Base-by-base conservation (phyloP, 2,329 filamentous ascomycete species). In the Lasiodiplodia hormozganensis region DNA sequence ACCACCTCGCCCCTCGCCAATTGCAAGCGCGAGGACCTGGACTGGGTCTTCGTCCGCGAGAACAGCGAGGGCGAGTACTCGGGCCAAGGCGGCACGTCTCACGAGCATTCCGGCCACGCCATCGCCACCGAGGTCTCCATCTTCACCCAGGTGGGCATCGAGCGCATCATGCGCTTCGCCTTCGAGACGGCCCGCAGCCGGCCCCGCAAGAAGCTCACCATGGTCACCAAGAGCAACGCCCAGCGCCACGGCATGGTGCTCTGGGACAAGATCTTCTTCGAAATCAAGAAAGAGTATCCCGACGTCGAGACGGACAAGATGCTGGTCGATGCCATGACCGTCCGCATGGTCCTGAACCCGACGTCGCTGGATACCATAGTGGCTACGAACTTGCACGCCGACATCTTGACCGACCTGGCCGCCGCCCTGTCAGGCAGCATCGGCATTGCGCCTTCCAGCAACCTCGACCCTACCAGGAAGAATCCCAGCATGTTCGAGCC, bases 401-500 rank as follows among this genome's bases (percentile, higher is more conserved):
- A 92, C 70, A 91, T 92, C 58, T 81, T 92, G 18, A 89, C 88
- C 1, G 89, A 92, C 73, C 79, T 92, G 49, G 90, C 89, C 1
- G 89, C 89, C 18, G 88, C 89, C 0, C 80, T 91, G 34, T 87
- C 88, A 3, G 89, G 89, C 0, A 88, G 85, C 10, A 91, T 91
- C 70, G 89, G 89, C 11, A 90, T 92, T 69, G 89, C 89, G 1
- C 88, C 89, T 1, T 90, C 87, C 0, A 87, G 85, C 60, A 92
- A 91, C 72, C 81, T 92, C 1, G 89, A 91, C 72, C 89, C 89
- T 2, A 87, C 85, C 2, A 77, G 86, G 16, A 74, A 82, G 70
- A 85, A 87, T 69, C 87, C 87, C 0, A 87, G 85, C 69, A 85
- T 90, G 80, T 90, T 89, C 70, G 87, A 89, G 78, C 87, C 88